A percentile compares a stretch with the other conserved stretches of the same genome.
Evolutionary conservation across 2,329 filamentous ascomycete species (phyloP).

Genomic region (Gyromitra esculenta): DNA sequence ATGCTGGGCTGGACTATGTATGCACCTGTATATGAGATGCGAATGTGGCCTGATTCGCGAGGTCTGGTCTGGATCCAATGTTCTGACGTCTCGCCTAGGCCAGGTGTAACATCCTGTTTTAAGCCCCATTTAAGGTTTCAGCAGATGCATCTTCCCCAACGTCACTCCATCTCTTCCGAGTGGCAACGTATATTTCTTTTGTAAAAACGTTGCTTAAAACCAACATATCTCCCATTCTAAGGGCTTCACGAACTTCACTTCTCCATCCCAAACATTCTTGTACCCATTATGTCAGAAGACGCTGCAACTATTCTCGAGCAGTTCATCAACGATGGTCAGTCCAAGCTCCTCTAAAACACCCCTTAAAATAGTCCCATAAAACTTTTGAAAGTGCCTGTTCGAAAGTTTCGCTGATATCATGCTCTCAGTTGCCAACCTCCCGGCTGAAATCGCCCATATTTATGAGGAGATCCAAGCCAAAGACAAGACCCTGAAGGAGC

Average conservation of each 20-base stretch:
- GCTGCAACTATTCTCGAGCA: slow-evolving; percentile 57
- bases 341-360: slow-evolving; percentile 1
- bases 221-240: neutral
- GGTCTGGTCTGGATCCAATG: neutral
- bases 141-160: slow-evolving; percentile 27
- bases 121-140: slow-evolving; percentile 34
- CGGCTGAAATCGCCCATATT: slow-evolving; percentile 82
- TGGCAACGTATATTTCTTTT: neutral
- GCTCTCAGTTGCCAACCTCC: slow-evolving; percentile 68
- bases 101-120: slow-evolving; percentile 22
- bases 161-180: slow-evolving; percentile 40
- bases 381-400: neutral
- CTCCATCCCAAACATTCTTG: slow-evolving; percentile 11
- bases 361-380: neutral
- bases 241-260: neutral
- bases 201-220: neutral
- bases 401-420: slow-evolving; percentile 18
- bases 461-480: slow-evolving; percentile 85
- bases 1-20: slow-evolving; percentile 13
- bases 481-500: slow-evolving; percentile 76
- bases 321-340: slow-evolving; percentile 57
- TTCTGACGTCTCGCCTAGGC: neutral
- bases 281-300: slow-evolving; percentile 55
- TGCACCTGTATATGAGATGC: slow-evolving; percentile 3
- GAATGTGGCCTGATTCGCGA: slow-evolving; percentile 4